These are phyloP conservation scores for Diaporthe citri DNA, from an alignment of 2,329 filamentous ascomycete genomes.

Conservation along the genomic window DNA sequence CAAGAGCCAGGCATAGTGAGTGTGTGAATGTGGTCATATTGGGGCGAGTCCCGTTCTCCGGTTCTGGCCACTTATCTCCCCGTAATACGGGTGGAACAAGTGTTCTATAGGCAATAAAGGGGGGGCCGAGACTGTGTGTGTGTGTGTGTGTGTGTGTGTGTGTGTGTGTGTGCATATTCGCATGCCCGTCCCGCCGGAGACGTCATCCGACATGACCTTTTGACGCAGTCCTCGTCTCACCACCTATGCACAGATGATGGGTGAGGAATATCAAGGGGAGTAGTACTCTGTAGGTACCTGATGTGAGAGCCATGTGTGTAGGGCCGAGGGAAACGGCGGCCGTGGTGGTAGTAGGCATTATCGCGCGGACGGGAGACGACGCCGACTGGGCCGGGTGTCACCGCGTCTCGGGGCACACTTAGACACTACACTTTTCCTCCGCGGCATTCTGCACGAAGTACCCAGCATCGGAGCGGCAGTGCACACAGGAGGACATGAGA, in stretches of 20 bases:
- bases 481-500: constrained; percentile 2
- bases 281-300: neutral
- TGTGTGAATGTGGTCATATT: neutral
- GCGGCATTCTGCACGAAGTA: neutral
- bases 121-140: neutral
- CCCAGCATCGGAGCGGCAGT: neutral
- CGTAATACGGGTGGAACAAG: neutral
- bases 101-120: constrained; percentile 1
- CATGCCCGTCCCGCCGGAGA: neutral
- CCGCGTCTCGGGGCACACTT: neutral
- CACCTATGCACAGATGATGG: neutral
- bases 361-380: neutral
- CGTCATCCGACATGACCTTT: constrained; percentile 3
- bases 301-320: neutral
- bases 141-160: neutral
- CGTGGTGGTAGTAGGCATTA: neutral
- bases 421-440: neutral
- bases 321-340: neutral
- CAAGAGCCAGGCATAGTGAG: neutral
- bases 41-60: neutral
- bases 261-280: too few species aligned
- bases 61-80: neutral
- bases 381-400: constrained; percentile 25
- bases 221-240: neutral
- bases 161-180: neutral